phyloP scores from a whole-genome alignment of 345 rosid species.

The Pistacia atlantica region DNA sequence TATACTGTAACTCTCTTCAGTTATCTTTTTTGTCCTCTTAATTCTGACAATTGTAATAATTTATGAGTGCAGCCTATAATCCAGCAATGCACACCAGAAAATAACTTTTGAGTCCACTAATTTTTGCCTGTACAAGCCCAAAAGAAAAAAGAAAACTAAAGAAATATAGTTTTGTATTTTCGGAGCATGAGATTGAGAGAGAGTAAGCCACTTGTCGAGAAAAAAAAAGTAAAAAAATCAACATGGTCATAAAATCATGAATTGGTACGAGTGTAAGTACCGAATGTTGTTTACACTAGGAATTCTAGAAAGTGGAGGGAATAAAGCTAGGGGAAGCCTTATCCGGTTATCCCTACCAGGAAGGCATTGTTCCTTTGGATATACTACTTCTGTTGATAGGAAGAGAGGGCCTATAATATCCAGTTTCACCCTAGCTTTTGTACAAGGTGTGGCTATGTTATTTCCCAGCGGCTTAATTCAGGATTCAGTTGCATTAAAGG shows the following conservation, averaged over 20 bases:
- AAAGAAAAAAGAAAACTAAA: no score
- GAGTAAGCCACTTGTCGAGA: no score
- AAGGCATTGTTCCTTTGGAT: conserved; percentile 7
- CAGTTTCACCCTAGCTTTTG: not conserved
- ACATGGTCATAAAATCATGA: not conserved
- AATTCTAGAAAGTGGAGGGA: not conserved
- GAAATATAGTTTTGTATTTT: no score
- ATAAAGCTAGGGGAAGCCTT: not conserved
- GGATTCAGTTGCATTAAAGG: not conserved
- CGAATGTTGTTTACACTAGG: not conserved
- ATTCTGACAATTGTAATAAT: no score
- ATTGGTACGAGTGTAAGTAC: no score
- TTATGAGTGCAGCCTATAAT: no score
- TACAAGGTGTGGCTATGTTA: not conserved
- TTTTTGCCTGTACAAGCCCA: no score
- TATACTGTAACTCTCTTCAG: no score
- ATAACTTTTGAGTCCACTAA: no score
- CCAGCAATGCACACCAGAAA: no score
- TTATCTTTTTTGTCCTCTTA: no score
- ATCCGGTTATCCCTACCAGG: not conserved
- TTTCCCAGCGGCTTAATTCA: not conserved
- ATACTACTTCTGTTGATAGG: not conserved
- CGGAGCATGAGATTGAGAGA: no score
- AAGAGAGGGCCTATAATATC: not conserved
- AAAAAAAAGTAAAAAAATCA: not conserved